phyloP scores from a whole-genome alignment of 805 yeast genomes.

The Pichia eremophila region DNA sequence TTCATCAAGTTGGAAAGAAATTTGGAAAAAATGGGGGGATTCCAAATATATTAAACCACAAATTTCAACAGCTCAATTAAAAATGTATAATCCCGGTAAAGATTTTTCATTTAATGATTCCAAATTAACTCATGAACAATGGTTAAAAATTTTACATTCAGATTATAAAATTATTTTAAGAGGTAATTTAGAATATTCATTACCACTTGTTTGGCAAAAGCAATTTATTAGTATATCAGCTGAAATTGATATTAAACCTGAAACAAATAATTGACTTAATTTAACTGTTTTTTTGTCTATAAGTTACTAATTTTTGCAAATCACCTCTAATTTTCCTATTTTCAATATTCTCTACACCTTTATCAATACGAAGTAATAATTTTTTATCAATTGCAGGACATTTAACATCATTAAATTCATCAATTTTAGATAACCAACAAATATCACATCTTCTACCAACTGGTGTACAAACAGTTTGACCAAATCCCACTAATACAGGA shows the following conservation, averaged over 20 bases:
- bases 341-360: constrained; percentile 13
- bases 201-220: constrained; percentile 20
- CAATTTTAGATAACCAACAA: constrained; percentile 36
- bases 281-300: constrained; percentile 9
- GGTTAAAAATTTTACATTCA: constrained; percentile 22
- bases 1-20: constrained; percentile 9
- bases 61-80: constrained; percentile 23
- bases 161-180: constrained; percentile 22
- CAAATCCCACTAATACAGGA: constrained; percentile 85
- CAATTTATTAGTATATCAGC: constrained; percentile 24
- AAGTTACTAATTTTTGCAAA: constrained; percentile 26
- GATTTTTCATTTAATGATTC: constrained; percentile 20
- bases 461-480: constrained; percentile 79
- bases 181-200: constrained; percentile 25
- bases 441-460: constrained; percentile 61
- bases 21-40: constrained; percentile 18
- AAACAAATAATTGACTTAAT: not conserved
- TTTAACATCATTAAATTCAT: constrained; percentile 24
- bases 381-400: constrained; percentile 52
- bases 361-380: constrained; percentile 26
- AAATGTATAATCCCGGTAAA: constrained; percentile 22
- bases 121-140: constrained; percentile 19
- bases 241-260: constrained; percentile 16
- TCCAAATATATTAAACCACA: constrained; percentile 7
- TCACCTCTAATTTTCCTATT: constrained; percentile 33